Evolutionary conservation across 2,329 filamentous ascomycete species (phyloP).

Genomic region (Fusarium sp.): DNA sequence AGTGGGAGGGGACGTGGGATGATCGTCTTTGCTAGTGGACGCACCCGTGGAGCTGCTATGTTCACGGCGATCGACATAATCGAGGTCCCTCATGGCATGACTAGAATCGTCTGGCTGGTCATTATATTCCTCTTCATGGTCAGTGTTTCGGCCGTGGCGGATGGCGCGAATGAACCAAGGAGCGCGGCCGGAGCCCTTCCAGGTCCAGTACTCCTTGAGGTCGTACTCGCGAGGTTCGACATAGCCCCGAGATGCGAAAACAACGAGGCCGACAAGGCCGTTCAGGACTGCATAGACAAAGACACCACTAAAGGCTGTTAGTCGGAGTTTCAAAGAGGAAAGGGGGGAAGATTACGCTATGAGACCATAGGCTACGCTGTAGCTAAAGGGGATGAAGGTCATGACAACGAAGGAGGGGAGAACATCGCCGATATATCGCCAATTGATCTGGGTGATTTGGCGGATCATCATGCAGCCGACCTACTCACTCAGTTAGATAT

Average conservation of each 20-base stretch:
- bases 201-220: slow-evolving; percentile 67
- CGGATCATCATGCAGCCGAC: slow-evolving; percentile 84
- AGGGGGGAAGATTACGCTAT: slow-evolving; percentile 68
- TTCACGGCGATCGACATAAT: slow-evolving; percentile 11
- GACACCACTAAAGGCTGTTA: slow-evolving; percentile 57
- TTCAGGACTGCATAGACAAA: slow-evolving; percentile 65
- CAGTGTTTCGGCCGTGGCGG: slow-evolving; percentile 20
- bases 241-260: slow-evolving; percentile 55
- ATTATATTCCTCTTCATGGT: not conserved
- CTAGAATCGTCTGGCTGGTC: slow-evolving; percentile 18
- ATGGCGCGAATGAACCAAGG: slow-evolving; percentile 60
- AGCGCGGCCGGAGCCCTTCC: slow-evolving; percentile 59
- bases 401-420: slow-evolving; percentile 81
- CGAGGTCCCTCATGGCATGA: slow-evolving; percentile 20
- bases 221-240: slow-evolving; percentile 64
- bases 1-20: slow-evolving; percentile 28
- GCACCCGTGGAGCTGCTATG: slow-evolving; percentile 29
- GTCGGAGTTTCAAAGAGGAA: not conserved
- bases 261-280: slow-evolving; percentile 57
- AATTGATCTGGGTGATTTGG: slow-evolving; percentile 79
- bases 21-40: slow-evolving; percentile 44
- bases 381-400: slow-evolving; percentile 80
- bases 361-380: slow-evolving; percentile 81
- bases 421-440: slow-evolving; percentile 80
- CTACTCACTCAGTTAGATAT: slow-evolving; percentile 48